Evolutionary conservation across 371 early-diverging fungal species (phyloP).

Genomic region (Mortierella sp.): DNA sequence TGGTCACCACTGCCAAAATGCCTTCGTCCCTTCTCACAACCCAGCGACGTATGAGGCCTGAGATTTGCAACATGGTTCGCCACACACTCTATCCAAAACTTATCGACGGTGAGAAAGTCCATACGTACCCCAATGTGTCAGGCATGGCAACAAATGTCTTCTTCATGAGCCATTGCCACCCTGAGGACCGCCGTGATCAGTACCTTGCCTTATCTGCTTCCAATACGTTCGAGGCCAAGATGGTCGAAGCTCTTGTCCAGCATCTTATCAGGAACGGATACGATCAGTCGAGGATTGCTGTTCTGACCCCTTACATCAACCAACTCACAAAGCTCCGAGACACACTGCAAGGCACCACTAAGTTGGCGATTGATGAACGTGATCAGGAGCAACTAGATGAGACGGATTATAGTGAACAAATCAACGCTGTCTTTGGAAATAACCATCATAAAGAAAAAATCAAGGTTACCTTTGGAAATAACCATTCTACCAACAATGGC

Average conservation of each 20-base stretch:
- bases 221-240: conserved; percentile 61
- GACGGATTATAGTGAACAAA: conserved; percentile 22
- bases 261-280: conserved; percentile 69
- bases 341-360: conserved; percentile 19
- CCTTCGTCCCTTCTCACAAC: conserved; percentile 64
- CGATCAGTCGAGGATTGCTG: conserved; percentile 60
- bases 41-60: conserved; percentile 83
- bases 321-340: conserved; percentile 64
- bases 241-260: conserved; percentile 59
- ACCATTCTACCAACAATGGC: conserved; percentile 10
- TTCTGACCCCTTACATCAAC: conserved; percentile 67
- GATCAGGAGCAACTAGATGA: conserved; percentile 50
- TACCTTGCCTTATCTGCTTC: conserved; percentile 53
- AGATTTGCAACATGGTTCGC: conserved; percentile 70
- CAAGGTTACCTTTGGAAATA: neutral
- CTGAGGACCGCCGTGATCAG: conserved; percentile 55
- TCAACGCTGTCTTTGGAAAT: neutral
- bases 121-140: conserved; percentile 53
- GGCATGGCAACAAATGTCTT: conserved; percentile 62
- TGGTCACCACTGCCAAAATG: conserved; percentile 57
- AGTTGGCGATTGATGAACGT: conserved; percentile 55
- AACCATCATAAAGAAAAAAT: conserved; percentile 15
- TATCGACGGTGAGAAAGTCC: conserved; percentile 46
- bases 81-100: conserved; percentile 49
- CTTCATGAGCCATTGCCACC: conserved; percentile 59